Evolutionary conservation across 345 rosid species (phyloP).

Genomic region (Laguncularia racemosa): DNA sequence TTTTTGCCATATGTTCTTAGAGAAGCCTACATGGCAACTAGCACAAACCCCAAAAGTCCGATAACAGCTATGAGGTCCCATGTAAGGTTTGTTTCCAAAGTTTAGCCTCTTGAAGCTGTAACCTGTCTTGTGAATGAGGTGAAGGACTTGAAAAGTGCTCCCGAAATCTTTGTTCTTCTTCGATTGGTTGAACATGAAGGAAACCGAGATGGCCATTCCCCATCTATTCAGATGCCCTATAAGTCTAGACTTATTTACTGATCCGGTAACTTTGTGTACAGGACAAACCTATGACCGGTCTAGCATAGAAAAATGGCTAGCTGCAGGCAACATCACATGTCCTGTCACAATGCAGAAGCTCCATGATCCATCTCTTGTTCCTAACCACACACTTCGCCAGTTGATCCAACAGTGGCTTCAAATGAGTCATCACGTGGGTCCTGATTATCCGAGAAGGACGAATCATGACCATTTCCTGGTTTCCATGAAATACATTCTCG

Average conservation of each 20-base stretch:
- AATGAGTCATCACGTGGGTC: slow-evolving; percentile 21
- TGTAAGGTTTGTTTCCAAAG: too few species aligned
- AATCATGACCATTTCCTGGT: slow-evolving; percentile 17
- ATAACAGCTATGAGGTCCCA: too few species aligned
- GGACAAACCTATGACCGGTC: slow-evolving; percentile 72
- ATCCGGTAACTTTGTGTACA: slow-evolving; percentile 63
- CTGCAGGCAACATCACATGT: slow-evolving; percentile 55
- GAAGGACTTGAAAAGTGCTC: too few species aligned
- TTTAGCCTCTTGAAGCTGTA: too few species aligned
- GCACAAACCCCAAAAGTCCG: too few species aligned
- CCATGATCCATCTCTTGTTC: slow-evolving; percentile 45
- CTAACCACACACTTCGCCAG: slow-evolving; percentile 58
- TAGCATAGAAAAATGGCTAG: slow-evolving; percentile 57
- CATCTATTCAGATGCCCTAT: slow-evolving; percentile 63
- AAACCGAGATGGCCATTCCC: slow-evolving; percentile 30
- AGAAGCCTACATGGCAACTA: too few species aligned
- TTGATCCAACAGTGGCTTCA: slow-evolving; percentile 50
- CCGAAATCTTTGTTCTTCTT: background rate
- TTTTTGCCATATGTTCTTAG: too few species aligned
- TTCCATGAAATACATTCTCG: slow-evolving; percentile 30
- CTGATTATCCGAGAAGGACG: slow-evolving; percentile 2
- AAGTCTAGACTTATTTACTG: slow-evolving; percentile 53
- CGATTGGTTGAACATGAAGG: slow-evolving; percentile 4
- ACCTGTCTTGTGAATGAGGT: too few species aligned
- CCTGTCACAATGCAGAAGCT: slow-evolving; percentile 77